Conservation (phyloP, 805 yeast species). For the Sungouiella thailandica region DNA sequence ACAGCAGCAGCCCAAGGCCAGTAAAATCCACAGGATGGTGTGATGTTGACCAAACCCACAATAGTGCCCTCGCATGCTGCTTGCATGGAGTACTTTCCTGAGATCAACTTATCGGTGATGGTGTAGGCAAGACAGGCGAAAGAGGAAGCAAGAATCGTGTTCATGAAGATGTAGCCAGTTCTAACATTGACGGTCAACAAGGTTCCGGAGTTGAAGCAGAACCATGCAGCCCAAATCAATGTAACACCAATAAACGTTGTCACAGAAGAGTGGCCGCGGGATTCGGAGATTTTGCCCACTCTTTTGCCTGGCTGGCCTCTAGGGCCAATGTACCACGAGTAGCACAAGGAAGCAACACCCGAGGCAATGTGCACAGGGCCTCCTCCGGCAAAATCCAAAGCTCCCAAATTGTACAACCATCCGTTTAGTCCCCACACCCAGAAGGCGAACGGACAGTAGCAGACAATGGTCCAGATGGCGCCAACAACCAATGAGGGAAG, state of each 20-base stretch:
- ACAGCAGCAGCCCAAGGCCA: conserved; percentile 45
- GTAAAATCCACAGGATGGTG: conserved; percentile 44
- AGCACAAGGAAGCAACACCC: conserved; percentile 40
- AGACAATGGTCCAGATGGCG: conserved; percentile 37
- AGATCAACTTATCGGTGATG: conserved; percentile 34
- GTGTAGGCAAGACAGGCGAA: conserved; percentile 44
- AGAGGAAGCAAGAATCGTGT: conserved; percentile 49
- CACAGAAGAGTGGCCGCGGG: conserved; percentile 31
- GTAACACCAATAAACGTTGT: conserved; percentile 41
- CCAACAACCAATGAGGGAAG: conserved; percentile 39
- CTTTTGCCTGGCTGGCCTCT: conserved; percentile 23
- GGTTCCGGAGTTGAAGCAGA: conserved; percentile 46
- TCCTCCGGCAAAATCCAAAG: conserved; percentile 47
- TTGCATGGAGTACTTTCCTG: conserved; percentile 37
- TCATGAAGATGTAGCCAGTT: conserved; percentile 43
- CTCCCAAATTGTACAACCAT: conserved; percentile 40
- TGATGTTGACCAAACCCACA: conserved; percentile 42
- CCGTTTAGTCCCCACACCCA: conserved; percentile 46
- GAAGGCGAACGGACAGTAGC: conserved; percentile 42
- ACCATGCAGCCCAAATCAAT: conserved; percentile 46
- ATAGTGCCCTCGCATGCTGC: conserved; percentile 45
- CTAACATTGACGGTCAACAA: conserved; percentile 34
- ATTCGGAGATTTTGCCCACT: conserved; percentile 18
- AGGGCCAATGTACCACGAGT: conserved; percentile 40
- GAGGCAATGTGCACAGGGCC: conserved; percentile 46